Conservation (phyloP, 805 yeast species). For the Wickerhamiella galacta region DNA sequence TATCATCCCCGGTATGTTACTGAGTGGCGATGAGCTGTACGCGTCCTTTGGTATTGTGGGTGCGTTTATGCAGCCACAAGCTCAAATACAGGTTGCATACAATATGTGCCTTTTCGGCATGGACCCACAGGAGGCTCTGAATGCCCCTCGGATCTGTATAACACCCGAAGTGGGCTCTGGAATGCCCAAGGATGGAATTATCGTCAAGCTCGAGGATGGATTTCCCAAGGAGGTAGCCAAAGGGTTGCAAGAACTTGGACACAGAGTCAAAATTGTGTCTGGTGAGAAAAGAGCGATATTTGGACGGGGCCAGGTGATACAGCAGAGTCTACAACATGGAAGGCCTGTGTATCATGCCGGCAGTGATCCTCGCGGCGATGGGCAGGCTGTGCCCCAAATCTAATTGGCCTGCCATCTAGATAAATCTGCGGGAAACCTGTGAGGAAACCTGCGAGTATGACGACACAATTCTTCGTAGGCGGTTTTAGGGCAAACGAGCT, state of each 20-base stretch:
- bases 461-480: too few species aligned
- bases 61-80: slow-evolving; percentile 75
- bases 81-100: slow-evolving; percentile 61
- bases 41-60: slow-evolving; percentile 78
- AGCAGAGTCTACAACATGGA: slow-evolving; percentile 24
- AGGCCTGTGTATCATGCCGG: slow-evolving; percentile 47
- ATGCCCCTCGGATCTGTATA: slow-evolving; percentile 57
- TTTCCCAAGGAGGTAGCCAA: slow-evolving; percentile 31
- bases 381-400: slow-evolving; percentile 46
- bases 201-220: slow-evolving; percentile 51
- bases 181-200: slow-evolving; percentile 39
- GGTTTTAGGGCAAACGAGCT: too few species aligned
- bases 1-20: slow-evolving; percentile 67
- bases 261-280: slow-evolving; percentile 29
- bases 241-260: slow-evolving; percentile 38
- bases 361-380: slow-evolving; percentile 73
- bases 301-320: slow-evolving; percentile 58
- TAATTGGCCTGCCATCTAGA: too few species aligned
- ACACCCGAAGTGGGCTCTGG: too few species aligned
- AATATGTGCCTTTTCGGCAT: slow-evolving; percentile 46
- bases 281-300: slow-evolving; percentile 31
- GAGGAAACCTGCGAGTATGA: too few species aligned
- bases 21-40: slow-evolving; percentile 35
- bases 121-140: slow-evolving; percentile 58
- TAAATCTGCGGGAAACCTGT: too few species aligned